Percentiles rank a stretch among this genome's conserved stretches.
Conservation (phyloP, 139 green algal genomes). For the Coccomyxa sp. region DNA sequence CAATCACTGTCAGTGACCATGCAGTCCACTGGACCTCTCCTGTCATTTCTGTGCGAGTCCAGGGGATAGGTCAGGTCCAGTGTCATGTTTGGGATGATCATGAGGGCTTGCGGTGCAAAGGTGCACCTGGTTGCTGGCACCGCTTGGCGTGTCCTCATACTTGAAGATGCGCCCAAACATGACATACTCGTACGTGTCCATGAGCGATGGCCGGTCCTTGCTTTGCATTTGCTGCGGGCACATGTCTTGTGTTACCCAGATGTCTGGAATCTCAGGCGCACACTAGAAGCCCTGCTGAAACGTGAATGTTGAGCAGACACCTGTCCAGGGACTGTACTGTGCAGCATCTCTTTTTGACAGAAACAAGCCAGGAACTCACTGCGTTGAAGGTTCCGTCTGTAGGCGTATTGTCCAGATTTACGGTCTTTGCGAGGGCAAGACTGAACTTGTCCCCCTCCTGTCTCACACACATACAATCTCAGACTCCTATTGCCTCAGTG, state of each 20-base stretch:
- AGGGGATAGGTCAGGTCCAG: too few species aligned
- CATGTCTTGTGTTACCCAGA: not conserved
- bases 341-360: too few species aligned
- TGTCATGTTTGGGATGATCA: too few species aligned
- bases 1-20: too few species aligned
- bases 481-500: not conserved
- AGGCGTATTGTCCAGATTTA: slow-evolving; percentile 68
- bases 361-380: too few species aligned
- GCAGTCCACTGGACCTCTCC: too few species aligned
- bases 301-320: not conserved
- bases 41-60: too few species aligned
- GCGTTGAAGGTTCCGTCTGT: not conserved
- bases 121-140: too few species aligned
- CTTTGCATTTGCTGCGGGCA: slow-evolving; percentile 39
- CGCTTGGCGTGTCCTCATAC: slow-evolving; percentile 67
- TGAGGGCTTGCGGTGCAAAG: too few species aligned
- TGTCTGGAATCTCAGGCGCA: not conserved
- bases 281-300: too few species aligned
- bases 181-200: slow-evolving; percentile 96
- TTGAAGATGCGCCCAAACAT: slow-evolving; percentile 95
- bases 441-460: slow-evolving; percentile 78
- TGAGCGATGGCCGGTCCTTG: slow-evolving; percentile 51
- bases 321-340: too few species aligned
- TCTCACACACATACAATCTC: not conserved
- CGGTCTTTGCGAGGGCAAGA: slow-evolving; percentile 77